Evolutionary conservation across 2,329 filamentous ascomycete species (phyloP), one percentile per base, ranked within the genome.

Genomic region (Fusarium tjaetaba): DNA sequence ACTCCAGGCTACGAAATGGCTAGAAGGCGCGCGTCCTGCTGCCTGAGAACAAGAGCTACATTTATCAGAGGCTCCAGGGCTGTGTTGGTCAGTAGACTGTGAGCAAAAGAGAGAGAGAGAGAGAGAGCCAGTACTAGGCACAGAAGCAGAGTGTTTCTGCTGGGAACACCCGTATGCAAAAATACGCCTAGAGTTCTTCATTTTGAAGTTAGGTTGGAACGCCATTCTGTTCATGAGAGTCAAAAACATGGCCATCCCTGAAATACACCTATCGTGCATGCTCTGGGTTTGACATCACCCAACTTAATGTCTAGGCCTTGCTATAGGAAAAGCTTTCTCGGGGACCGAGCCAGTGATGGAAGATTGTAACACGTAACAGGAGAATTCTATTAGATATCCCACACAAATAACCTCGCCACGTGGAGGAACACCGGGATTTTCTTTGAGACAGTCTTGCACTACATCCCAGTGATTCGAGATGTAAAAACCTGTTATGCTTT

Each of bases 1-100:
- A 70, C 70, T 52, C 63, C 57, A 71, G 68, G 73, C 72, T 68
- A 63, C 65, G 65, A 69, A 69, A 69, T 70, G 43, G 58, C 56
- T 61, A 30, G 65, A 56, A 74, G 65, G 73, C 53, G 72, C 72
- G 70, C 73, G 72, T 73, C 73, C 60, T 65, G 56, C 42, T 69
- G 69, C 67, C 67, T 70, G 62, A 67, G 59, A 42, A 43, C 15
- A 20, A 65, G 26, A 48, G 34, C 57, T 38, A 34, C 20, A 18
- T n/a, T 52, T 26, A 26, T 52, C 32, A 52, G 49, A 51, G 30
- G 28, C 48, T 36, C 16, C 30, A 49, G 46, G 46, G 48, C 28
- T 51, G 30, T 51, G 34, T 52, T 52, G 48, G 24, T 24, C n/a
- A 26, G 30, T 55, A 22, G 34, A 41, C 34, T 28, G 24, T 55